Base-by-base conservation (phyloP, 176 grass and related monocot species). In the Rhynchospora pubera region DNA sequence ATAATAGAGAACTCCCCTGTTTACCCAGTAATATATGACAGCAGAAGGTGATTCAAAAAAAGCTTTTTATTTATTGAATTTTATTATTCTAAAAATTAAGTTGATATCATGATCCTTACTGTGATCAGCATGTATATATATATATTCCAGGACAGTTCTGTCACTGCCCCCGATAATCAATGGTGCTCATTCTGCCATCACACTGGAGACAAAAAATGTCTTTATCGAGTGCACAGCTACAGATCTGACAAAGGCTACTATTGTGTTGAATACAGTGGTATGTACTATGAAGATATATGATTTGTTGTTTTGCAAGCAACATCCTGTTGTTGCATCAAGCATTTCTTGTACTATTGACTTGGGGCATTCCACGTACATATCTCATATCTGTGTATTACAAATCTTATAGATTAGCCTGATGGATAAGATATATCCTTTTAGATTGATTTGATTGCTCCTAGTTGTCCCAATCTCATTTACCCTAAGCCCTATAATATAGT, bases 221-320 rank as follows among this genome's bases (percentile, higher is more conserved):
- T 95, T 99, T 66, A 91, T 99, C 60, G 96, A 99, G 86, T 99
- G 96, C 85, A 95, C 96, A 74, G 93, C 93, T 56, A 99, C 96
- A 42, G 91, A 99, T 83, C 88, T 95, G 86, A 99, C 96, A 42
- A 99, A 99, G 84, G 89, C 96, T 87, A 99, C 93, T 18, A 95
- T 99, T 91, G 96, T 99, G 57, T 78, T 99, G 71, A 99, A 93
- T 87, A 95, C 96, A 86, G 85, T 99, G 96, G 96, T 99, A 87
- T 67, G 89, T 53, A 78, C 9, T 39, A 4, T 39, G 34, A 39
- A 5, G 14, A 42, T 52, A 81, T 11, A 45, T 23, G 22, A 77
- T 30, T 9, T 16, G 11, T 56, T 23, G 55, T 53, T 77, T 51
- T 77, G 13, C 72, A 56, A 56, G 55, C 9, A 52, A 39, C 34